Evolutionary conservation across 2,329 filamentous ascomycete genomes (phyloP).

Genomic region (Calonectria multiphialidica): DNA sequence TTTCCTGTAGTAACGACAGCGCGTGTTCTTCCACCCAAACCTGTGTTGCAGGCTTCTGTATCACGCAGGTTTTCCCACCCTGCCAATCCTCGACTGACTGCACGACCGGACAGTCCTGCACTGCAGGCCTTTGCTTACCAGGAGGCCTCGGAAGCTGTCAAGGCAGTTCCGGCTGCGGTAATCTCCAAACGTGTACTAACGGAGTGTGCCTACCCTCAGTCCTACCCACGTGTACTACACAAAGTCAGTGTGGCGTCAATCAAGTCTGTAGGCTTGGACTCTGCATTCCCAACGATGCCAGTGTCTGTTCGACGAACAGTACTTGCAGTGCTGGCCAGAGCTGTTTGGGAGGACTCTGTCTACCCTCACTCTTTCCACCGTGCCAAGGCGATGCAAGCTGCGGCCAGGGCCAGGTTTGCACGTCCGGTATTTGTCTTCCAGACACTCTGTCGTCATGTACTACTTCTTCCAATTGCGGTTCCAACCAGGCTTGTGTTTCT

Average conservation of each 20-base stretch:
- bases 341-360: constrained; percentile 4
- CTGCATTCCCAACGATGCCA: constrained; percentile 1
- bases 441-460: background rate
- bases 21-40: background rate
- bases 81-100: constrained; percentile 7
- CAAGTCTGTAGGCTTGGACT: constrained; percentile 9
- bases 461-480: background rate
- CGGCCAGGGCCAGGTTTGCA: background rate
- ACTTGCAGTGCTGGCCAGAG: constrained; percentile 2
- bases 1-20: background rate
- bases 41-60: constrained; percentile 8
- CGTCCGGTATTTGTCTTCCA: constrained; percentile 14
- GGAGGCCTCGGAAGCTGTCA: background rate
- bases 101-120: background rate
- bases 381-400: constrained; percentile 15
- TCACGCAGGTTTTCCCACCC: background rate
- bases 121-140: constrained; percentile 16
- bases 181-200: background rate
- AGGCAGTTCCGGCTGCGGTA: background rate
- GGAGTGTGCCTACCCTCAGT: constrained; percentile 6
- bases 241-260: background rate
- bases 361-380: background rate
- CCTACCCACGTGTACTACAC: background rate
- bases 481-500: constrained; percentile 15
- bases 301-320: background rate